Percentiles rank a stretch among this genome's conserved stretches.
Evolutionary conservation across 441 rosid species (phyloP).

Genomic region (Lepidium campestre): DNA sequence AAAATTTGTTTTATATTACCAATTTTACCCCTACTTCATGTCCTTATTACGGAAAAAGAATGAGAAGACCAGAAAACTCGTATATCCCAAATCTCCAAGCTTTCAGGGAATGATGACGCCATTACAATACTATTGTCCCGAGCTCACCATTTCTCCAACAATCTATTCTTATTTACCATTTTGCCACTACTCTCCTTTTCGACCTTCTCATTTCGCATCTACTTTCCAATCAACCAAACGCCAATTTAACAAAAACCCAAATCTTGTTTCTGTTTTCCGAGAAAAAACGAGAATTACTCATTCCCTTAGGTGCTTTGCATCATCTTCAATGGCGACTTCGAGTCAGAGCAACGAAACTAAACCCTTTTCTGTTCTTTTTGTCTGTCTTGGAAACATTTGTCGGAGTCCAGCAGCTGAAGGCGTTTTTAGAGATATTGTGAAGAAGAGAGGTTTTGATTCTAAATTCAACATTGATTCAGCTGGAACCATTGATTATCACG

Average conservation of each 20-base stretch:
- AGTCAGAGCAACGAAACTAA: slow-evolving; percentile 34
- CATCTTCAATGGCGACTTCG: slow-evolving; percentile 48
- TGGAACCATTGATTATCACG: slow-evolving; percentile 80
- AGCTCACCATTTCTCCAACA: slow-evolving; percentile 16
- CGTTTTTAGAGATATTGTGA: slow-evolving; percentile 75
- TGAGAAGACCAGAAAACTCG: background rate
- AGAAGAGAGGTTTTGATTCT: slow-evolving; percentile 59
- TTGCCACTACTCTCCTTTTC: slow-evolving; percentile 31
- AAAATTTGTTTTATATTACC: background rate
- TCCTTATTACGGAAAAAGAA: background rate
- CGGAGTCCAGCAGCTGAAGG: slow-evolving; percentile 98
- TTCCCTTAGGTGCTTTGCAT: slow-evolving; percentile 16
- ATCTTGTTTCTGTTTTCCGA: background rate
- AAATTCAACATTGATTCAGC: slow-evolving; percentile 83
- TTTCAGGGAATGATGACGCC: slow-evolving; percentile 21
- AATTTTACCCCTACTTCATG: background rate
- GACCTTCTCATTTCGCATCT: slow-evolving; percentile 8
- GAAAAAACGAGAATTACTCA: slow-evolving; percentile 17
- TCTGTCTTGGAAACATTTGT: slow-evolving; percentile 86
- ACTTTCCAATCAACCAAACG: slow-evolving; percentile 3
- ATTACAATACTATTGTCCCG: background rate
- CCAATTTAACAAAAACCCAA: slow-evolving; percentile 24
- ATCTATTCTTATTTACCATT: slow-evolving; percentile 38
- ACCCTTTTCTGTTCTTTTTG: slow-evolving; percentile 77
- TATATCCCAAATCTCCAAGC: background rate